These are phyloP conservation scores for Acidiella bohemica DNA, from an alignment of 495 filamentous ascomycete species.

Conservation along the genomic window DNA sequence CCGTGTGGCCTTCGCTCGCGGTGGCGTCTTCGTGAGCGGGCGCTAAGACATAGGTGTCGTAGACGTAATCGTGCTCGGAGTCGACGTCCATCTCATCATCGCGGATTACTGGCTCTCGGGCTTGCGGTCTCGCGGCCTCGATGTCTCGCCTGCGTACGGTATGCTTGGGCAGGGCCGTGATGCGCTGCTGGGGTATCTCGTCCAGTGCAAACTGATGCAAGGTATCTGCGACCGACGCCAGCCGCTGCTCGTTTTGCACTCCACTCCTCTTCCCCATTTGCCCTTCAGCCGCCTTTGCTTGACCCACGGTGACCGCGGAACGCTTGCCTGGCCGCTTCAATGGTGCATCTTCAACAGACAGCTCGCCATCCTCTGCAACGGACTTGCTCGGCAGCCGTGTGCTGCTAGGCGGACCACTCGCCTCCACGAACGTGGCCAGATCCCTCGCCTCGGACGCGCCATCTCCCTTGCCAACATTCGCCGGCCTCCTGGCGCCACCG, in stretches of 20 bases:
- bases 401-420: not conserved
- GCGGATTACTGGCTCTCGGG: slow-evolving; percentile 10
- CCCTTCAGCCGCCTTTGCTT: not conserved
- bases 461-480: not conserved
- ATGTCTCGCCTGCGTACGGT: slow-evolving; percentile 9
- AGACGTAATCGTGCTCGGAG: slow-evolving; percentile 45
- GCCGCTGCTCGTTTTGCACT: not conserved
- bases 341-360: not conserved
- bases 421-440: slow-evolving; percentile 3
- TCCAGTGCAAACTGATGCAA: slow-evolving; percentile 5
- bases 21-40: not conserved
- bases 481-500: not conserved
- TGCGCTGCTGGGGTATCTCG: not conserved
- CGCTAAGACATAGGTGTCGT: slow-evolving; percentile 48
- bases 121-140: not conserved
- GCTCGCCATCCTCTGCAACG: not conserved
- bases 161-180: slow-evolving; percentile 11
- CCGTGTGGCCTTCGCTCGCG: slow-evolving; percentile 18
- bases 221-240: slow-evolving; percentile 2
- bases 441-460: not conserved
- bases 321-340: slow-evolving; percentile 11
- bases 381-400: too few relatives aligned
- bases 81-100: slow-evolving; percentile 24
- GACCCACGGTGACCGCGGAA: not conserved
- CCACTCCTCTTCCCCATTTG: not conserved